Evolutionary conservation across 805 yeast genomes (phyloP), one percentile per base, ranked within the genome.

Genomic region (Metschnikowia amazonensis): DNA sequence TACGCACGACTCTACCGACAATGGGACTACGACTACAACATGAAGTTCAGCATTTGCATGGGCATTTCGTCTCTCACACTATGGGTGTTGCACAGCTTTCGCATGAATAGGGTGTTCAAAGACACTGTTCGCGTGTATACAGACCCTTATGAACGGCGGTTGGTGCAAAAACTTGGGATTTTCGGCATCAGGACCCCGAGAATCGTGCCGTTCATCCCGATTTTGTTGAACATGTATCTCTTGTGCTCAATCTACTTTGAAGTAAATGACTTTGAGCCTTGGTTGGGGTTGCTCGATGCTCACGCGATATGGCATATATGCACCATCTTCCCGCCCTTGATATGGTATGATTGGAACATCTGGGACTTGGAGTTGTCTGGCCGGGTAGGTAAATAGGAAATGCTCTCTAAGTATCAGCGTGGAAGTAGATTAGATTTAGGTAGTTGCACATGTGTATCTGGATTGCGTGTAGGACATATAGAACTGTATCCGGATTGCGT

Each of bases 281-380:
- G 59, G 42, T 45, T 31, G 13, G 55, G 86, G 13, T 73, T 86
- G 32, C 56, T 94, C 0, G 99, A 94, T 66, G 95, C 97, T 0
- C 99, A 94, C 65, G 81, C 97, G 0, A 58, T 92, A 32, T 94
- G 99, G 99, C 99, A 94, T 62, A 74, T 86, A 23, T 79, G 87
- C 17, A 94, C 99, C 0, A 81, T 90, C 1, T 63, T 88, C 58
- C 98, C 98, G 0, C 80, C 92, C 0, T 67, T 79, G 47, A 76
- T 78, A 49, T 79, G 95, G 80, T 90, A 85, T 62, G 78, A 76
- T 34, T 85, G 76, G 76, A 69, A 67, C 44, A 60, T 71, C 16
- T 72, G 76, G 76, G 76, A 72, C 43, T 47, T 71, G 31, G 76
- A 72, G 48, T 45, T 66, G 50, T 49, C 56, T 7, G 33, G 32